These are phyloP conservation scores for Fusarium bactridioides DNA, from an alignment of 2,329 filamentous ascomycete genomes.

Conservation along the genomic window DNA sequence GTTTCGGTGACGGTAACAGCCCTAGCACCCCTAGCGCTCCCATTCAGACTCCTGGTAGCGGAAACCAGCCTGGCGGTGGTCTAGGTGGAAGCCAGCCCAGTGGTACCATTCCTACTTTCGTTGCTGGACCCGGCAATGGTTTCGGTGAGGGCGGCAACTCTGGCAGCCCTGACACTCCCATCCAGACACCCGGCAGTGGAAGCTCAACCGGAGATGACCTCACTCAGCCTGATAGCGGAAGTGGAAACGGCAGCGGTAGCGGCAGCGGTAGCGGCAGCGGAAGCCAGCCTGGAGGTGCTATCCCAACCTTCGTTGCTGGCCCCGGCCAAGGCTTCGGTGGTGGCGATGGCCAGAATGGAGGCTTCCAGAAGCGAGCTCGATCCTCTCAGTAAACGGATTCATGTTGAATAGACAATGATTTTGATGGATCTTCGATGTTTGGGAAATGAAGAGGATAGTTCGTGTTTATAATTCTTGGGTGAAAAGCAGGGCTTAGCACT, in stretches of 20 bases:
- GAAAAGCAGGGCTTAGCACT: slow-evolving; percentile 38
- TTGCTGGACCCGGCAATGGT: slow-evolving; percentile 15
- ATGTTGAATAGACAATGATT: slow-evolving; percentile 1
- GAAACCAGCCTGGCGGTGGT: background rate
- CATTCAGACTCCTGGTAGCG: background rate
- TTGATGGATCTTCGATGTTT: slow-evolving; percentile 11
- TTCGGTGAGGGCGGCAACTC: background rate
- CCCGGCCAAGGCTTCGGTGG: slow-evolving; percentile 21
- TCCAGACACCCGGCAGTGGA: slow-evolving; percentile 3
- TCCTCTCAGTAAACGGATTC: slow-evolving; percentile 7
- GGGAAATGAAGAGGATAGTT: slow-evolving; percentile 26
- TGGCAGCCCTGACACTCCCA: background rate
- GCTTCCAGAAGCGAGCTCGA: slow-evolving; percentile 24
- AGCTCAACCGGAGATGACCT: background rate
- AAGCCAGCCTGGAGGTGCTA: background rate
- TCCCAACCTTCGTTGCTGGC: slow-evolving; percentile 27
- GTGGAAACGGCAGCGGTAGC: background rate
- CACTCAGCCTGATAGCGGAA: background rate
- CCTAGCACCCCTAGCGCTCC: background rate
- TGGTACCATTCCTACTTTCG: slow-evolving; percentile 8
- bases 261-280: background rate
- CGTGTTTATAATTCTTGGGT: slow-evolving; percentile 35
- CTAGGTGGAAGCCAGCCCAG: background rate
- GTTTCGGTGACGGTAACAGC: slow-evolving; percentile 1
- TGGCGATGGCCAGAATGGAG: slow-evolving; percentile 4